A percentile compares a stretch with the other conserved stretches of the same genome.
Conservation (phyloP, 2,329 filamentous ascomycete genomes). For the Pyrenophora graminea region DNA sequence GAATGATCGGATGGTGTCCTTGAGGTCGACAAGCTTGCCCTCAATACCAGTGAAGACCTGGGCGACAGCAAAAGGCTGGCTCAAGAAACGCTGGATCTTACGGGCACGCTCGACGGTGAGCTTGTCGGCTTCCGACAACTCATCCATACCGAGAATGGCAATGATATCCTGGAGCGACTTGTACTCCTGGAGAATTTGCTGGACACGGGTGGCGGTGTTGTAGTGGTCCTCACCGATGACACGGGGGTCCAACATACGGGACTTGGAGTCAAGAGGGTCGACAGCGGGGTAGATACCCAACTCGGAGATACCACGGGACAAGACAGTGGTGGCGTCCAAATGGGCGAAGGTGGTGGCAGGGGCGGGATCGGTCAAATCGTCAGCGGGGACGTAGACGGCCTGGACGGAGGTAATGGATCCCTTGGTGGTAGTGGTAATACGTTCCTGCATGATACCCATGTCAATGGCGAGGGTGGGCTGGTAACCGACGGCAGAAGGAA, state of each 20-base stretch:
- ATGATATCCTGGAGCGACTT: constrained; percentile 99
- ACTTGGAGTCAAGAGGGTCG: constrained; percentile 99
- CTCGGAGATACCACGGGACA: constrained; percentile 99
- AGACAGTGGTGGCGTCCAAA: constrained; percentile 99
- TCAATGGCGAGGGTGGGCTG: constrained; percentile 51
- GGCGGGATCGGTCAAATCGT: constrained; percentile 99
- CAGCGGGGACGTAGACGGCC: constrained; percentile 99
- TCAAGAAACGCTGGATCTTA: constrained; percentile 99
- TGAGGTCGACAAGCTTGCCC: constrained; percentile 95
- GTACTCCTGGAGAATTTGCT: constrained; percentile 99
- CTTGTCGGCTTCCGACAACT: constrained; percentile 98
- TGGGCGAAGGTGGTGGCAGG: constrained; percentile 99
- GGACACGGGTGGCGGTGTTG: constrained; percentile 88
- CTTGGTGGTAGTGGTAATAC: constrained; percentile 99
- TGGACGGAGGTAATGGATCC: constrained; percentile 99
- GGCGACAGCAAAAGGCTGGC: constrained; percentile 94
- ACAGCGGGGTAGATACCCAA: constrained; percentile 99
- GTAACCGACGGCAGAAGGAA: constrained; percentile 99
- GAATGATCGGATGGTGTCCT: constrained; percentile 97
- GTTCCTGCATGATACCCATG: constrained; percentile 77
- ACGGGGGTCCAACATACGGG: constrained; percentile 98
- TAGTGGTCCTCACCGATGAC: constrained; percentile 98
- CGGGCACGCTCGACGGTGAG: constrained; percentile 99
- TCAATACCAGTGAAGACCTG: constrained; percentile 91
- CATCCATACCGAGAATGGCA: constrained; percentile 99